Percentiles rank a stretch among this genome's conserved stretches.
Conservation (phyloP, 345 rosid species). For the Mallotus nudiflorus region DNA sequence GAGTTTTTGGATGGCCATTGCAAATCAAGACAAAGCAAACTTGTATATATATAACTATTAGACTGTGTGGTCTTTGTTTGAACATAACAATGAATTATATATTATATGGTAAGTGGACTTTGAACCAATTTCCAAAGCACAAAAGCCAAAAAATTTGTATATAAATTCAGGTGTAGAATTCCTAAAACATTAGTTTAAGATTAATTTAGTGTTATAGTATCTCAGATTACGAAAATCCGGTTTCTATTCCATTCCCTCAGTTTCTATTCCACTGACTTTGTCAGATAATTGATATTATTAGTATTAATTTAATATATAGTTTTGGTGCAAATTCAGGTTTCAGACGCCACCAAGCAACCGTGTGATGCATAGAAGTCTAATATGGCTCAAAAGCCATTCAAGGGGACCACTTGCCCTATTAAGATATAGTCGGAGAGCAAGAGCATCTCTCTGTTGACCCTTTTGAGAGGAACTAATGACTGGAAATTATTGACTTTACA, state of each 20-base stretch:
- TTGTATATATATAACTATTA: neutral
- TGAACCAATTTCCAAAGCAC: conserved; percentile 56
- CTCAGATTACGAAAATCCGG: conserved; percentile 60
- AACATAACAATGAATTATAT: conserved; percentile 19
- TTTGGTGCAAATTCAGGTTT: neutral
- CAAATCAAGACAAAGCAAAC: conserved; percentile 41
- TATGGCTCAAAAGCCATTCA: neutral
- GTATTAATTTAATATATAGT: neutral
- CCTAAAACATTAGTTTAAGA: conserved; percentile 26
- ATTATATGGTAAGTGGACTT: conserved; percentile 40
- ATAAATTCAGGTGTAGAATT: conserved; percentile 23
- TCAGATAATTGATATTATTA: conserved; percentile 33
- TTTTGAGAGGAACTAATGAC: neutral
- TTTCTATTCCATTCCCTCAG: conserved; percentile 96
- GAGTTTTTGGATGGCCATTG: conserved; percentile 13
- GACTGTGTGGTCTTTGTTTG: conserved; percentile 25
- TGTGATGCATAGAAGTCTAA: neutral
- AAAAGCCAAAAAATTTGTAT: conserved; percentile 34
- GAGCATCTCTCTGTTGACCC: neutral
- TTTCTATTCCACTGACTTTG: conserved; percentile 92
- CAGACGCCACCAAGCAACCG: neutral
- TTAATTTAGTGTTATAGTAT: conserved; percentile 30
- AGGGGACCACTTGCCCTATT: conserved; percentile 25
- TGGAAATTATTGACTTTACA: neutral
- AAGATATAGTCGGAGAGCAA: neutral